Conservation (phyloP, 2,329 filamentous ascomycete species). For the Corinectria fuckeliana region DNA sequence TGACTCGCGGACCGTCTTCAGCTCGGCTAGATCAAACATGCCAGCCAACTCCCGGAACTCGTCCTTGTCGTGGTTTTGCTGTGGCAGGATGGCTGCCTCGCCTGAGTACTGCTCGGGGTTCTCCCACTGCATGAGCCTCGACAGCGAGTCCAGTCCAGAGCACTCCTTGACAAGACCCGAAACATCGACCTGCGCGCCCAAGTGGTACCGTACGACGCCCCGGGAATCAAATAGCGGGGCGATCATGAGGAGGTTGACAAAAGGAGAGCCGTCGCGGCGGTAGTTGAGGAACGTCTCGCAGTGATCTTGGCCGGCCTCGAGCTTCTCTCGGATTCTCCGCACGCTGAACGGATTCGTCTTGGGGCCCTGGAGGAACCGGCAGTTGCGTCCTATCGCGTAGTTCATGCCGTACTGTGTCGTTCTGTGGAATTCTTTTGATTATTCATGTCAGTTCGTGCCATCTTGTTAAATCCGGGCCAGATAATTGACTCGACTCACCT, state of each 20-base stretch:
- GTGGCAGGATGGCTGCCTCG: conserved; percentile 14
- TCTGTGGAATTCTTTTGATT: conserved; percentile 70
- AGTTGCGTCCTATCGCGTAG: conserved; percentile 78
- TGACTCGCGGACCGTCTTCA: conserved; percentile 66
- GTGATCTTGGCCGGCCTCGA: conserved; percentile 69
- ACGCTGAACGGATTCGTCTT: conserved; percentile 70
- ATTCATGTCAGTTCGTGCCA: not conserved
- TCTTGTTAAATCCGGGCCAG: not conserved
- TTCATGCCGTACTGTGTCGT: conserved; percentile 78
- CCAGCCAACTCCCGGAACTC: conserved; percentile 71
- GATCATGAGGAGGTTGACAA: conserved; percentile 80
- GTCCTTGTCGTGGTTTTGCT: conserved; percentile 46
- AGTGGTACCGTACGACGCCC: conserved; percentile 69
- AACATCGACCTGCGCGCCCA: conserved; percentile 76
- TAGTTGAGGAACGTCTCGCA: conserved; percentile 81
- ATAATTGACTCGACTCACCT: conserved; percentile 52
- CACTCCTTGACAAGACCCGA: conserved; percentile 72
- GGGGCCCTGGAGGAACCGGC: conserved; percentile 79
- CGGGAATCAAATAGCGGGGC: conserved; percentile 73
- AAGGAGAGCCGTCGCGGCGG: conserved; percentile 76
- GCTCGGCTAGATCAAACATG: conserved; percentile 72
- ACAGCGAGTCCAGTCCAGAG: conserved; percentile 68
- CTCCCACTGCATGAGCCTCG: conserved; percentile 48
- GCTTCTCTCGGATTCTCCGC: conserved; percentile 65
- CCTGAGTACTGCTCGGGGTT: conserved; percentile 35